phyloP scores from a whole-genome alignment of 2,329 filamentous ascomycete species.

The Podosphaera xanthii region DNA sequence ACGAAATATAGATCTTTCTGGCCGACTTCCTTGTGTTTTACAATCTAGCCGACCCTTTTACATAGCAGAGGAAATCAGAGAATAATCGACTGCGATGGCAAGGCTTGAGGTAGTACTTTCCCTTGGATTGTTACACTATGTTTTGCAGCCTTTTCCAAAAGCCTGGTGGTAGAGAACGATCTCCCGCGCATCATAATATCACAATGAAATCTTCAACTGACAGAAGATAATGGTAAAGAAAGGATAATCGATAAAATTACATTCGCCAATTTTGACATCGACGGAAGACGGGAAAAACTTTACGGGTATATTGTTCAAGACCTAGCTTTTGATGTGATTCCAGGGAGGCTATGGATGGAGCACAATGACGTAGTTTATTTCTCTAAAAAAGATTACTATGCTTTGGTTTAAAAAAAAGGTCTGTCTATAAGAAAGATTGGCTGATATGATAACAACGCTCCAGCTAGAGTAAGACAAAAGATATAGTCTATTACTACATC shows the following conservation, averaged over 20 bases:
- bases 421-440: not conserved
- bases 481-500: not conserved
- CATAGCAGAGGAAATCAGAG: no score
- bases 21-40: no score
- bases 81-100: no score
- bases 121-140: no score
- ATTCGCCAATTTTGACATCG: not conserved
- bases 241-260: not conserved
- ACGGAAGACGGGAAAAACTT: not conserved
- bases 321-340: not conserved
- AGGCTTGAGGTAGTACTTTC: no score
- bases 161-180: not conserved
- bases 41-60: no score
- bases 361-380: not conserved
- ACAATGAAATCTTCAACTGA: constrained; percentile 57
- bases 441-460: not conserved
- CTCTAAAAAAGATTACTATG: not conserved
- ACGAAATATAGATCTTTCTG: no score
- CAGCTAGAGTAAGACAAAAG: not conserved
- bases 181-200: constrained; percentile 41
- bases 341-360: not conserved
- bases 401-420: not conserved
- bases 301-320: not conserved
- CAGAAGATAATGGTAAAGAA: constrained; percentile 29
- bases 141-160: not conserved